phyloP scores from a whole-genome alignment of 805 yeast species.

The Candida hungchunana region DNA sequence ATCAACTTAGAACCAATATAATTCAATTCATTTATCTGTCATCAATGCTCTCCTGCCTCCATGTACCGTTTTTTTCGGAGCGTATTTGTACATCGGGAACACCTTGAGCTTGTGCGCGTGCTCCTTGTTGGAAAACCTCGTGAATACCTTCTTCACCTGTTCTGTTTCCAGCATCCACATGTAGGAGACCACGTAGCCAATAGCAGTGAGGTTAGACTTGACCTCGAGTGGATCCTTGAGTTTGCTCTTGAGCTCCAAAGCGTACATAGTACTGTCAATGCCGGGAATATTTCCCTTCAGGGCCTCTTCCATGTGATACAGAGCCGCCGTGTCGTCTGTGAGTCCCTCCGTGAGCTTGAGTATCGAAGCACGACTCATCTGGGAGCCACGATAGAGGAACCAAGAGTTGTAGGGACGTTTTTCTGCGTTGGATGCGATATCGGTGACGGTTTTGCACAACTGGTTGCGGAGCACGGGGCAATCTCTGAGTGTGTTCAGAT shows the following conservation, averaged over 20 bases:
- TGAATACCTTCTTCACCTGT: not conserved
- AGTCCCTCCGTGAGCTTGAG: slow-evolving; percentile 3
- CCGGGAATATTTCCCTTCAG: not conserved
- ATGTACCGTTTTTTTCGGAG: no score
- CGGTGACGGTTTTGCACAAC: slow-evolving; percentile 1
- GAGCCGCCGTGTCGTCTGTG: slow-evolving; percentile 1
- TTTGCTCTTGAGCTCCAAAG: not conserved
- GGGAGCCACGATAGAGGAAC: slow-evolving; percentile 9
- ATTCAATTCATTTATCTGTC: no score
- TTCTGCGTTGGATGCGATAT: not conserved
- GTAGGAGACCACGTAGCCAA: slow-evolving; percentile 6
- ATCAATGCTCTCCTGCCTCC: no score
- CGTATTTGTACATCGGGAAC: slow-evolving; percentile 5
- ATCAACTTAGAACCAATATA: no score
- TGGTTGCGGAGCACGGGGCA: slow-evolving; percentile 6
- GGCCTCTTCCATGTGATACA: not conserved
- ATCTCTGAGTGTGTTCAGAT: slow-evolving; percentile 1
- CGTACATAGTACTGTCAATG: not conserved
- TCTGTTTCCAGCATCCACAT: slow-evolving; percentile 6
- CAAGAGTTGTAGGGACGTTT: slow-evolving; percentile 11
- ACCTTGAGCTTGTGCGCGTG: slow-evolving; percentile 7
- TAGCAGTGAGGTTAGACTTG: slow-evolving; percentile 3
- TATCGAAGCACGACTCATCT: slow-evolving; percentile 6
- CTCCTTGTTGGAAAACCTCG: slow-evolving; percentile 5
- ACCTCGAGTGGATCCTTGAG: slow-evolving; percentile 2